Percentiles rank a stretch among this genome's conserved stretches.
phyloP scores from a whole-genome alignment of 495 filamentous ascomycete genomes.

The Geopyxis carbonaria region DNA sequence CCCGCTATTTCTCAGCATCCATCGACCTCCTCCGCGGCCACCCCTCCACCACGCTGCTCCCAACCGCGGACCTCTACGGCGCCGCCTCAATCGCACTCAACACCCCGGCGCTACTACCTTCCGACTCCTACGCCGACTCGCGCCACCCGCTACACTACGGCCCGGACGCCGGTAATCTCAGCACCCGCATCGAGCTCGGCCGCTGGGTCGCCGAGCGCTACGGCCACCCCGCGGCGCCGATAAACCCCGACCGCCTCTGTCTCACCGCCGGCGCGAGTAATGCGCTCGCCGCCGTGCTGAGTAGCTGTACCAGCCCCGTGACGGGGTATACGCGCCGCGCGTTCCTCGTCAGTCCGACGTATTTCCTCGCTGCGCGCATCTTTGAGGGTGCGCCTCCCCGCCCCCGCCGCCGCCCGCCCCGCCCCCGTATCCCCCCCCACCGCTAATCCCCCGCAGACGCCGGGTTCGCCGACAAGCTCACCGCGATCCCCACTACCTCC shows the following conservation, averaged over 20 bases:
- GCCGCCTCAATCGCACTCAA: conserved; percentile 42
- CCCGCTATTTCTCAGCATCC: too few species aligned
- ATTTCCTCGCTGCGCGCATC: conserved; percentile 58
- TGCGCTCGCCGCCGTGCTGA: conserved; percentile 52
- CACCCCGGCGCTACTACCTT: conserved; percentile 37
- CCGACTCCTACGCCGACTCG: conserved; percentile 8
- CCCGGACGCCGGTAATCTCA: conserved; percentile 55
- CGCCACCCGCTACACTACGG: conserved; percentile 47
- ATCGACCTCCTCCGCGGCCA: conserved; percentile 24
- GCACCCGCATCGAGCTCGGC: conserved; percentile 45
- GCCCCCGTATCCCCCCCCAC: background rate
- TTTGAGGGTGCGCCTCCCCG: conserved; percentile 62
- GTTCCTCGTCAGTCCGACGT: conserved; percentile 67
- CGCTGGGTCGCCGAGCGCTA: conserved; percentile 54
- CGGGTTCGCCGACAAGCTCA: conserved; percentile 16
- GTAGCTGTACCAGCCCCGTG: conserved; percentile 55
- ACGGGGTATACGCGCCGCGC: conserved; percentile 50
- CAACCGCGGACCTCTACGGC: conserved; percentile 36
- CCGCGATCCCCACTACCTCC: conserved; percentile 9
- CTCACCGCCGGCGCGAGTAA: conserved; percentile 70
- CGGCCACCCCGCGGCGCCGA: conserved; percentile 6
- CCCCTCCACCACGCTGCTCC: conserved; percentile 38
- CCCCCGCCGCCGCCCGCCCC: conserved; percentile 4
- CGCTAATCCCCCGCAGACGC: conserved; percentile 10
- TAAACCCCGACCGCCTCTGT: conserved; percentile 41